These are phyloP conservation scores for Nemania abortiva DNA, from an alignment of 2,329 filamentous ascomycete species.

Conservation along the genomic window DNA sequence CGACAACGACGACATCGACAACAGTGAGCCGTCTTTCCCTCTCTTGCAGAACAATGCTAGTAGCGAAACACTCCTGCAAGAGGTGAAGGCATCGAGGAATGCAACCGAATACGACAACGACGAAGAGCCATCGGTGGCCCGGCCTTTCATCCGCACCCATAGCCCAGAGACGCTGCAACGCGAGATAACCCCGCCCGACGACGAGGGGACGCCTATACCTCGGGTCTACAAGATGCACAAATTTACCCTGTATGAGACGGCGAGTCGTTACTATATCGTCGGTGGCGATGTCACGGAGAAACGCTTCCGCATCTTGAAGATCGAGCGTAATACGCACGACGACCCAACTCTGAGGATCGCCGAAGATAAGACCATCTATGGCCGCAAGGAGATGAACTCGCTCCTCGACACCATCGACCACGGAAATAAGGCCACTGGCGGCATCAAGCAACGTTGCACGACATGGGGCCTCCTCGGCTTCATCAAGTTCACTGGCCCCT, in stretches of 20 bases:
- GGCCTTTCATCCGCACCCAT: slow-evolving; percentile 67
- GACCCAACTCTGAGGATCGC: slow-evolving; percentile 81
- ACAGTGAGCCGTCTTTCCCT: slow-evolving; percentile 53
- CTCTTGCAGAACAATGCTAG: slow-evolving; percentile 58
- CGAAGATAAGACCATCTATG: slow-evolving; percentile 96
- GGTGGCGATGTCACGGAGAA: slow-evolving; percentile 91
- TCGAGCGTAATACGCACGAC: slow-evolving; percentile 88
- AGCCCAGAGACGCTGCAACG: slow-evolving; percentile 61
- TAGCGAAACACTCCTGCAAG: slow-evolving; percentile 53
- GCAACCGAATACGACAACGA: slow-evolving; percentile 64
- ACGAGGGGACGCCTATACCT: slow-evolving; percentile 50
- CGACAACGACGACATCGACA: slow-evolving; percentile 16
- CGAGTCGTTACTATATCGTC: slow-evolving; percentile 92
- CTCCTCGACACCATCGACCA: slow-evolving; percentile 95
- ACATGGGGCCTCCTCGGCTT: slow-evolving; percentile 96
- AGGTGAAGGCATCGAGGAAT: slow-evolving; percentile 47
- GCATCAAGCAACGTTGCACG: slow-evolving; percentile 87
- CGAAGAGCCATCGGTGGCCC: slow-evolving; percentile 69
- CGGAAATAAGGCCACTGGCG: slow-evolving; percentile 90
- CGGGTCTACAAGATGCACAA: slow-evolving; percentile 84
- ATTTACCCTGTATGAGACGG: slow-evolving; percentile 97
- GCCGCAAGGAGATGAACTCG: slow-evolving; percentile 90
- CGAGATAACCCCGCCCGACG: slow-evolving; percentile 45
- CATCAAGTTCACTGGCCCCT: slow-evolving; percentile 93
- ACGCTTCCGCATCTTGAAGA: slow-evolving; percentile 91